Conservation (phyloP, 768 basidiomycete genomes). For the Amyloporia xantha region DNA sequence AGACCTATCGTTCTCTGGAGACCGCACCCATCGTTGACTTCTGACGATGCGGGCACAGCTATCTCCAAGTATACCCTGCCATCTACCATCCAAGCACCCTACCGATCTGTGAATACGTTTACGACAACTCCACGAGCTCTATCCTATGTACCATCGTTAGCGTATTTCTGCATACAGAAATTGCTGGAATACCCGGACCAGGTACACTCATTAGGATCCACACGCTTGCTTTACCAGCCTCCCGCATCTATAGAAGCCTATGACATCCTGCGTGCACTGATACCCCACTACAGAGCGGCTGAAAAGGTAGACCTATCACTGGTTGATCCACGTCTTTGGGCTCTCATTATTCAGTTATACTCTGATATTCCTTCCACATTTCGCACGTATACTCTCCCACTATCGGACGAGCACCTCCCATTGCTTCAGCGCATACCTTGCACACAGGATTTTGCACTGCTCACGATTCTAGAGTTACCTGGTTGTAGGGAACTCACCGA, state of each 20-base stretch:
- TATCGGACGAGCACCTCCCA: slow-evolving; percentile 47
- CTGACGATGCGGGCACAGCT: slow-evolving; percentile 22
- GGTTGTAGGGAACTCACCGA: slow-evolving; percentile 53
- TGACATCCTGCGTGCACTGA: slow-evolving; percentile 35
- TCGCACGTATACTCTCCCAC: slow-evolving; percentile 38
- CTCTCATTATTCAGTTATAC: slow-evolving; percentile 53
- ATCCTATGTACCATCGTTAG: slow-evolving; percentile 43
- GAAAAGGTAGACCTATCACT: slow-evolving; percentile 10
- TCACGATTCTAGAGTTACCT: slow-evolving; percentile 59
- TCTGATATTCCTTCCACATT: slow-evolving; percentile 41
- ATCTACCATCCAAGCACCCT: slow-evolving; percentile 9
- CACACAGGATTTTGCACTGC: slow-evolving; percentile 51
- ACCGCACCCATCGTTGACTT: slow-evolving; percentile 8
- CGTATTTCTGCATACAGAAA: slow-evolving; percentile 41
- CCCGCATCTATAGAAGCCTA: slow-evolving; percentile 17
- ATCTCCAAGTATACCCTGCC: slow-evolving; percentile 19
- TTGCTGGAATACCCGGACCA: slow-evolving; percentile 42
- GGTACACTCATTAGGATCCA: slow-evolving; percentile 28
- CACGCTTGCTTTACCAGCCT: slow-evolving; percentile 32
- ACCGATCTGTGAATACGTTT: slow-evolving; percentile 3
- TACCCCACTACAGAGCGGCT: slow-evolving; percentile 24
- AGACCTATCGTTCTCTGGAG: slow-evolving; percentile 19
- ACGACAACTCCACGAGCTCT: neutral
- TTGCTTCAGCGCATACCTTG: slow-evolving; percentile 51
- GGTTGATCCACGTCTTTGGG: slow-evolving; percentile 59